phyloP scores from a whole-genome alignment of 2,329 filamentous ascomycete species.

The Colletotrichum brevisporum region DNA sequence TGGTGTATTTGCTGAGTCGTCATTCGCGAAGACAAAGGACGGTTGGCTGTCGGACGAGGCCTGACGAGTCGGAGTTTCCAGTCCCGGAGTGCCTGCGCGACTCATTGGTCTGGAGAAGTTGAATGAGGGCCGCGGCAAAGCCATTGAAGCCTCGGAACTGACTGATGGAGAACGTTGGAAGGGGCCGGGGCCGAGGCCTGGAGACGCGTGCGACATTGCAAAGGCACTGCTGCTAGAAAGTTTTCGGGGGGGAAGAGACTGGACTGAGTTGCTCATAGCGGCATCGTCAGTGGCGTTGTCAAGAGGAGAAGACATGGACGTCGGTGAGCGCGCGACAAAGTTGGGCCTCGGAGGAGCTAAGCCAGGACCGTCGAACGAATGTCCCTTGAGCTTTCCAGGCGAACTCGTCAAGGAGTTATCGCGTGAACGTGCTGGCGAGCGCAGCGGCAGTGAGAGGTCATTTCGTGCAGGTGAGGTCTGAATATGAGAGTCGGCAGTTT shows the following conservation, averaged over 20 bases:
- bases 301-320: constrained; percentile 73
- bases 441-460: constrained; percentile 51
- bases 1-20: constrained; percentile 78
- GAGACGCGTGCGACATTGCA: constrained; percentile 63
- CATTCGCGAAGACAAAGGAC: constrained; percentile 70
- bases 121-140: constrained; percentile 80
- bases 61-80: constrained; percentile 73
- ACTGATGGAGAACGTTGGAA: constrained; percentile 86
- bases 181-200: constrained; percentile 64
- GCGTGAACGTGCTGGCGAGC: constrained; percentile 51
- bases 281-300: constrained; percentile 80
- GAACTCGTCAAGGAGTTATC: constrained; percentile 54
- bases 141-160: constrained; percentile 83
- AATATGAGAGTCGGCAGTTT: constrained; percentile 45
- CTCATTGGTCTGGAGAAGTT: constrained; percentile 96
- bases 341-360: constrained; percentile 65
- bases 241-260: constrained; percentile 81
- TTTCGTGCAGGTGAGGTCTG: constrained; percentile 46
- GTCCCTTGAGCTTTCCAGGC: constrained; percentile 60
- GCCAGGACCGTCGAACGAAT: constrained; percentile 64
- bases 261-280: constrained; percentile 66
- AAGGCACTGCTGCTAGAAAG: constrained; percentile 76
- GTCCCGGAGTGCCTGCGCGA: constrained; percentile 72
- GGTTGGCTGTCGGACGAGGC: constrained; percentile 77
- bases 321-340: constrained; percentile 69